These are phyloP conservation scores for Capsicum chinense DNA, from an alignment of 257 asterid genomes.

Conservation along the genomic window DNA sequence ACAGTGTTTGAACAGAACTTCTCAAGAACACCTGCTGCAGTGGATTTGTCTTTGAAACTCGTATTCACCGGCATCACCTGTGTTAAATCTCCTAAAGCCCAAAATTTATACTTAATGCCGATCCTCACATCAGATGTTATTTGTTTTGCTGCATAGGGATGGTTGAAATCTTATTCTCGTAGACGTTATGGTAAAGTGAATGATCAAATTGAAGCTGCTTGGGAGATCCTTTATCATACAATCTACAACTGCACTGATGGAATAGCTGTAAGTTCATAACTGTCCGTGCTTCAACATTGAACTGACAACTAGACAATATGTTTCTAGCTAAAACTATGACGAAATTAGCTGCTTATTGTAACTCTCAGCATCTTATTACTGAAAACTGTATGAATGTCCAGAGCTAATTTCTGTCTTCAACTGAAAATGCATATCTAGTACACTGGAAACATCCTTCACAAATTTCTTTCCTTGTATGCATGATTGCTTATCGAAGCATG, in stretches of 20 bases:
- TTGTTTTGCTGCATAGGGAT: conserved; percentile 60
- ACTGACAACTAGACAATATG: conserved; percentile 16
- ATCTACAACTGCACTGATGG: conserved; percentile 96
- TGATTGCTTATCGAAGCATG: background rate
- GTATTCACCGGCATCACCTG: background rate
- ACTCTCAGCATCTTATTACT: conserved; percentile 8
- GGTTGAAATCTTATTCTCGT: conserved; percentile 78
- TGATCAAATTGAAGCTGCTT: conserved; percentile 71
- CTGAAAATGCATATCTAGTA: background rate
- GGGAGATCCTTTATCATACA: conserved; percentile 82
- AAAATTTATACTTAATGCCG: background rate
- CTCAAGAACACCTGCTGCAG: background rate
- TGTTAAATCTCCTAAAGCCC: background rate
- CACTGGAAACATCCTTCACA: conserved; percentile 14
- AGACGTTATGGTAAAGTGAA: conserved; percentile 85
- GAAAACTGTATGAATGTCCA: background rate
- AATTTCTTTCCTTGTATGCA: background rate
- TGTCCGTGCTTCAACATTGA: background rate
- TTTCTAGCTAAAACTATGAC: conserved; percentile 5
- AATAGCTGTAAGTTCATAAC: conserved; percentile 68
- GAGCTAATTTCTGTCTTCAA: conserved; percentile 8
- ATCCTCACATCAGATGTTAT: background rate
- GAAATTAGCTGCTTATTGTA: background rate
- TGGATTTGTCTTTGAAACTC: background rate
- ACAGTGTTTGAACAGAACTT: background rate